Evolutionary conservation across 208 protist genomes (phyloP), one percentile per base, ranked within the genome.

Genomic region (Endotrypanum monterogeii): DNA sequence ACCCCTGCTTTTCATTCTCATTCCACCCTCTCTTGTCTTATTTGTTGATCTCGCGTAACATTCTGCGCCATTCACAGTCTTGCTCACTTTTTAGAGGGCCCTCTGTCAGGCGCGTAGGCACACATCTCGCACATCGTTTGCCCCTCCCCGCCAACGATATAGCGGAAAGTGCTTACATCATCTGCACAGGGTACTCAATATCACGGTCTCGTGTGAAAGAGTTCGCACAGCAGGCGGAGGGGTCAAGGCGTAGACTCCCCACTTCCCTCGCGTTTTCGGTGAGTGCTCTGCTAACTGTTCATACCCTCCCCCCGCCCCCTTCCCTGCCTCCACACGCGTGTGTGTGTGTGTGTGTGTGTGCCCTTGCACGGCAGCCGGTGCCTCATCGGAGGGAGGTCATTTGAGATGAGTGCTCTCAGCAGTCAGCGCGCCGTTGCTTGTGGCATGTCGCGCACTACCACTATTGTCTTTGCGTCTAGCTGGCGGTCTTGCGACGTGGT

Each of bases 351-450:
- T 16, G n/a, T 32, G 32, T 6, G 56, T 18, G 44, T 48, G 5
- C 44, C 44, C 8, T 48, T 48, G 44, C 44, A 11, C 44, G 12
- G 8, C 44, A 5, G 16, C 58, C 30, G 12, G 18, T 63, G 58
- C 16, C 12, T 11, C 44, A 48, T 11, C 44, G 12, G 12, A 48
- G 44, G 44, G 44, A 3, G 32, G 8, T 1, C 58, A 41, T 23
- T 73, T 46, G 37, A 41, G 7, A 79, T 72, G 72, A 68, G 68
- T 70, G 78, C 56, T 57, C 39, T 79, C 61, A 66, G 76, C 46
- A 25, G 52, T 6, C 61, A 50, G 54, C 35, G 55, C 35, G 62
- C 70, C 30, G 52, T 75, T 20, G 28, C 68, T 1, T 39, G 77
- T 25, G 71, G 54, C 11, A 56, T 46, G n/a, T 62, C 61, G 16